Conservation (phyloP, 495 filamentous ascomycete genomes). For the Durotheca rogersii region DNA sequence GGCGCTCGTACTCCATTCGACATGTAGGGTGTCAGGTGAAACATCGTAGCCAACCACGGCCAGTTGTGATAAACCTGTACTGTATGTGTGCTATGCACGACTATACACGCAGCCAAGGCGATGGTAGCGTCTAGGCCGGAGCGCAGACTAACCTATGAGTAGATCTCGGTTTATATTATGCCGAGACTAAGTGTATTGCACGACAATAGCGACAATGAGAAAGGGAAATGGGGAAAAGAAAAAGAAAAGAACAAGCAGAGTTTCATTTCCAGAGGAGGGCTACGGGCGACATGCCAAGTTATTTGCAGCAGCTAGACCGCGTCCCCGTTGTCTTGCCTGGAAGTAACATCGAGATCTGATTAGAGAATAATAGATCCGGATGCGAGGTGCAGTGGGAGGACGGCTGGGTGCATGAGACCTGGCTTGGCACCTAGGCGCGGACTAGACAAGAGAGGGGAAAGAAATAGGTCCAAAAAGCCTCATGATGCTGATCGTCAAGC, state of each 20-base stretch:
- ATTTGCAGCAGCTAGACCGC: background rate
- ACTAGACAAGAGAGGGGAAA: too few species aligned
- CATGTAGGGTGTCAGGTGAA: constrained; percentile 20
- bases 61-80: background rate
- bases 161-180: background rate
- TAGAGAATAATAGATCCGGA: background rate
- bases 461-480: constrained; percentile 24
- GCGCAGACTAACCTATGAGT: background rate
- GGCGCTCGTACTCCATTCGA: constrained; percentile 6
- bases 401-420: constrained; percentile 27
- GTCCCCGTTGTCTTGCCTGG: background rate
- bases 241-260: background rate
- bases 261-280: background rate
- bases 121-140: constrained; percentile 7
- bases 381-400: constrained; percentile 9
- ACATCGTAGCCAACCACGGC: constrained; percentile 16
- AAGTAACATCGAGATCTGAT: constrained; percentile 10
- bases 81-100: too few species aligned
- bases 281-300: background rate
- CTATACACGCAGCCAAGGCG: constrained; percentile 11
- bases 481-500: constrained; percentile 18
- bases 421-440: constrained; percentile 25
- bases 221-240: background rate
- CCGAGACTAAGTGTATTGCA: background rate
- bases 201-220: background rate